Base-by-base conservation (phyloP, 495 filamentous ascomycete genomes). In the Aspergillus egyptiacus region DNA sequence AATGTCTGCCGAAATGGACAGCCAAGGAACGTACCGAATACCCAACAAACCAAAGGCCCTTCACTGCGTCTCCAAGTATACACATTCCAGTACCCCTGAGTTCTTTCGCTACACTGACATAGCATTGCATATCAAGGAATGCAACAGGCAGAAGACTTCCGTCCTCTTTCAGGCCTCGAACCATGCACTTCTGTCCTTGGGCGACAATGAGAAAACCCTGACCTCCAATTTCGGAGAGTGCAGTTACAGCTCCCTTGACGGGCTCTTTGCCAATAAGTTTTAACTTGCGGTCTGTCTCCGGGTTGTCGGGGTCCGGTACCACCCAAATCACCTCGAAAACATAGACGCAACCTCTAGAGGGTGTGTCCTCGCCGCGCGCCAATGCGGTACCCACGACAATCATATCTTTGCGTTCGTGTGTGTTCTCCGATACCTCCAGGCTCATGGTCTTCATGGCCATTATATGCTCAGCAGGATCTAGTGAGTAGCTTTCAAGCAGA, bases 71-170 rank as follows among this genome's bases (percentile, higher is more conserved):
- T 0, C 84, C 86, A 62, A 96, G 75, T 4, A 95, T 66, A 55
- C 82, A 87, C 60, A 97, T 73, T 3, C 91, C 91, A 0, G 89
- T 94, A 1, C 85, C 82, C 19, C 78, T 78, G 30, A 97, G 74
- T 54, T 87, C 86, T 61, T 90, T 94, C 37, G 85, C 81, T 3
- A 84, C 77, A 2, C 79, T 87, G 24, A 95, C 86, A 64, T 91
- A 91, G 67, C 86, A 89, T 70, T 87, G 91, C 83, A 95, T 90
- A 58, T 99, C 93, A 81, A 99, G 87, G 58, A 99, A 99, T 1
- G 93, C 93, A 18, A 97, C 91, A 0, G 93, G 93, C 2, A 97
- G 76, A 35, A 97, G 75, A 3, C 82, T 86, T 2, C 87, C 86
- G 57, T 99, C 93, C 67, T 97, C 93, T 59, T 96, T 96, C 0